Evolutionary conservation across 345 rosid genomes (phyloP).

Genomic region (Linum tenue): DNA sequence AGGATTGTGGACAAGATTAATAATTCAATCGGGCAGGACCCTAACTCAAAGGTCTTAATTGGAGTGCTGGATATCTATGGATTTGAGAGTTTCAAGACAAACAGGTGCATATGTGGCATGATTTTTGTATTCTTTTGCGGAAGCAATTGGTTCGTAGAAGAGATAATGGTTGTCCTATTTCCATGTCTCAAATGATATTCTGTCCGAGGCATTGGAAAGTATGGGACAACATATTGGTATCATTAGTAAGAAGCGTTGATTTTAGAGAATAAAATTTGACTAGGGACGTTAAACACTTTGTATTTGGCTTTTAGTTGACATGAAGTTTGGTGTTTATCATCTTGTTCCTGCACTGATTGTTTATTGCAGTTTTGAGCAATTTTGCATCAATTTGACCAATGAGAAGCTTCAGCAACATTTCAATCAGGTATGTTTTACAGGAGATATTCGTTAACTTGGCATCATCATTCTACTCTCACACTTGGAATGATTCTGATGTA

Average conservation of each 20-base stretch:
- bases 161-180: slow-evolving; percentile 13
- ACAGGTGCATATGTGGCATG: slow-evolving; percentile 92
- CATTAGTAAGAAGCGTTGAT: neutral
- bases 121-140: slow-evolving; percentile 37
- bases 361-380: slow-evolving; percentile 92
- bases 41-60: slow-evolving; percentile 72
- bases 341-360: slow-evolving; percentile 16
- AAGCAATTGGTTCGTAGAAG: slow-evolving; percentile 25
- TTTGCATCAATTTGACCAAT: slow-evolving; percentile 96
- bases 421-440: slow-evolving; percentile 66
- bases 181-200: slow-evolving; percentile 11
- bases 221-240: neutral
- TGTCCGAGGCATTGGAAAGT: slow-evolving; percentile 10
- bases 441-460: slow-evolving; percentile 6
- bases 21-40: slow-evolving; percentile 92
- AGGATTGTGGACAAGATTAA: slow-evolving; percentile 96
- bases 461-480: slow-evolving; percentile 11
- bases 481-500: slow-evolving; percentile 16
- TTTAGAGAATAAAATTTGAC: neutral
- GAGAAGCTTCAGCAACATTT: slow-evolving; percentile 99
- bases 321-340: slow-evolving; percentile 1
- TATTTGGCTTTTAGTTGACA: neutral
- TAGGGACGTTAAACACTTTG: neutral
- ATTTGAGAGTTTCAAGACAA: slow-evolving; percentile 99
- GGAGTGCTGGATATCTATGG: slow-evolving; percentile 99